Percentiles rank a stretch among this genome's conserved stretches.
Conservation (phyloP, 176 grass and related monocot genomes). For the Melocanna baccifera region DNA sequence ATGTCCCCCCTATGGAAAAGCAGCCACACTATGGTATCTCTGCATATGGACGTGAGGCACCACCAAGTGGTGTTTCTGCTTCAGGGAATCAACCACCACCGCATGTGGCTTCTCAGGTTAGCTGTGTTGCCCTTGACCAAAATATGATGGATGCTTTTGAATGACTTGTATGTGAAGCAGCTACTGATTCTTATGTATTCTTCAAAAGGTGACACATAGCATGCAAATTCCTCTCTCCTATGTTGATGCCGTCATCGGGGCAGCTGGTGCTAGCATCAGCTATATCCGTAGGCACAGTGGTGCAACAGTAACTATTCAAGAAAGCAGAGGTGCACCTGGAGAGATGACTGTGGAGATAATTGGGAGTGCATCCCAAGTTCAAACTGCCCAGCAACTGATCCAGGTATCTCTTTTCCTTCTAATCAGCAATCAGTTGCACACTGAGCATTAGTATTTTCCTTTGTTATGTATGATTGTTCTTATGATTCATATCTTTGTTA, state of each 20-base stretch:
- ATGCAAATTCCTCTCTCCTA: constrained; percentile 92
- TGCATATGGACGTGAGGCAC: constrained; percentile 61
- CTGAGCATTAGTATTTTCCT: not conserved
- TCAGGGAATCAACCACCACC: constrained; percentile 54
- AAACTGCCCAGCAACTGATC: constrained; percentile 89
- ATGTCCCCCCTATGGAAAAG: constrained; percentile 53
- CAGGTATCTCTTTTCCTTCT: constrained; percentile 42
- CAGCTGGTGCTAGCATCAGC: constrained; percentile 82
- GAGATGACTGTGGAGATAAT: constrained; percentile 94
- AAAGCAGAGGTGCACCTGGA: constrained; percentile 75
- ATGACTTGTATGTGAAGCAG: not conserved
- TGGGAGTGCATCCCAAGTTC: constrained; percentile 79
- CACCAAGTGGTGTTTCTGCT: constrained; percentile 35
- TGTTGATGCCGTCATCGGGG: constrained; percentile 89
- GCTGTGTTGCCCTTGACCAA: constrained; percentile 5
- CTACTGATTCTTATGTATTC: constrained; percentile 4
- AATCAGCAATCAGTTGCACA: not conserved
- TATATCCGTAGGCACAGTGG: constrained; percentile 95
- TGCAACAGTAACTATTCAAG: constrained; percentile 88
- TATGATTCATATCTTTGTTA: too few relatives aligned
- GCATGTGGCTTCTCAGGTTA: constrained; percentile 56
- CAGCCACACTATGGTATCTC: constrained; percentile 73
- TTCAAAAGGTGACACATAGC: constrained; percentile 62
- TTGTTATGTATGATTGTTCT: not conserved
- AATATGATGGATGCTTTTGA: not conserved